Evolutionary conservation across 2,329 filamentous ascomycete genomes (phyloP).

Genomic region (Fusarium solani-melongenae): DNA sequence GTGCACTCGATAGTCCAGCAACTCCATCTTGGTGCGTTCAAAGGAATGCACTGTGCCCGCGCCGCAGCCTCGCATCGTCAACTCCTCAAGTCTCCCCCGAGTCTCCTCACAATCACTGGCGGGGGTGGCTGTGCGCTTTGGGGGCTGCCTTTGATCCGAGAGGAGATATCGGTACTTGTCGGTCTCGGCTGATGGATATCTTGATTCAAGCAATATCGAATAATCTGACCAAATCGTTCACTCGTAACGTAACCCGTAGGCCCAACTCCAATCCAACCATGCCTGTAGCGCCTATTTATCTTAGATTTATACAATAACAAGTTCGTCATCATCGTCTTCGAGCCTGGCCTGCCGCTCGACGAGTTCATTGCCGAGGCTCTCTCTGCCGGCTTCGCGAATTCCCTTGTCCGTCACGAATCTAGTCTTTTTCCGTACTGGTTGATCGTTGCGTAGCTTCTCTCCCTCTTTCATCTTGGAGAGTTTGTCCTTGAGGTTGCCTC

Average conservation of each 20-base stretch:
- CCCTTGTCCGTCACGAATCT: conserved; percentile 83
- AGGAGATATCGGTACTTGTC: not conserved
- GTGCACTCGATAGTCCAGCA: not conserved
- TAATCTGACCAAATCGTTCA: conserved; percentile 35
- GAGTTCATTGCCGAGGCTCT: conserved; percentile 72
- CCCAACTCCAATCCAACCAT: conserved; percentile 33
- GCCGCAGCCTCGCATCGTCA: conserved; percentile 4
- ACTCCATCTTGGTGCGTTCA: not conserved
- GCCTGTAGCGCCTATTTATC: conserved; percentile 29
- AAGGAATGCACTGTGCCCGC: not conserved
- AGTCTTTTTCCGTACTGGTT: conserved; percentile 76
- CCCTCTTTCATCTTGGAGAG: conserved; percentile 71
- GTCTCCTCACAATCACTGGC: not conserved
- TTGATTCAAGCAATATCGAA: conserved; percentile 33
- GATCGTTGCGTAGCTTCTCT: conserved; percentile 57
- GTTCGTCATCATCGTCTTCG: conserved; percentile 63
- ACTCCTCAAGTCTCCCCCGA: not conserved
- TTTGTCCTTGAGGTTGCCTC: conserved; percentile 64
- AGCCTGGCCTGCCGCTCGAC: conserved; percentile 49
- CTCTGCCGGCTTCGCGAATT: conserved; percentile 80
- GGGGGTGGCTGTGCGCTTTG: conserved; percentile 1
- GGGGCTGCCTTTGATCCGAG: not conserved
- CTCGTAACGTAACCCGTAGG: conserved; percentile 43
- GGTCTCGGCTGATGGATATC: not conserved
- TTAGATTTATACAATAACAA: conserved; percentile 56